phyloP scores from a whole-genome alignment of 345 rosid species.

The rapeseed (Brassica napus) region DNA sequence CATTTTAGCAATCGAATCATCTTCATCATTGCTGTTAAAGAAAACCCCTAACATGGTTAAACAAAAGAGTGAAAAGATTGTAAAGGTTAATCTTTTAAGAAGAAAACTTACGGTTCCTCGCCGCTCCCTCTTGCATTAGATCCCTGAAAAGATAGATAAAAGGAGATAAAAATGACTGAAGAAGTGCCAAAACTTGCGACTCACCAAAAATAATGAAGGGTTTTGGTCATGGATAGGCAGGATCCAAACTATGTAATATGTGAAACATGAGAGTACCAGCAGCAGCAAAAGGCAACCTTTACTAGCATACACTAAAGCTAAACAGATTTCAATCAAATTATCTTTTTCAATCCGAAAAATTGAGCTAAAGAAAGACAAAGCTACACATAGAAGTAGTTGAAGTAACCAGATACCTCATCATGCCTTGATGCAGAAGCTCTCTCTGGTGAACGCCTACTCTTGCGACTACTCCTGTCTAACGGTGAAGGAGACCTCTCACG shows the following conservation, averaged over 20 bases:
- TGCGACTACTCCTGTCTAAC: slow-evolving; percentile 39
- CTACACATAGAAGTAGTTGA: slow-evolving; percentile 26
- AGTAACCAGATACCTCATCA: slow-evolving; percentile 69
- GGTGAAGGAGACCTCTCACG: slow-evolving; percentile 65
- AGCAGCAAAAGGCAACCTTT: slow-evolving; percentile 9
- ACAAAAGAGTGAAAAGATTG: slow-evolving; percentile 15
- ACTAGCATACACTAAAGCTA: slow-evolving; percentile 17
- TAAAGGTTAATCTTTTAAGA: slow-evolving; percentile 10
- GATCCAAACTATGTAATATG: background rate
- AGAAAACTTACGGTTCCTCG: slow-evolving; percentile 41
- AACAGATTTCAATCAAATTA: slow-evolving; percentile 1
- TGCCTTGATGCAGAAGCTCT: slow-evolving; percentile 34
- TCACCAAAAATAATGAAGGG: background rate
- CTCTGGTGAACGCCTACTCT: slow-evolving; percentile 36
- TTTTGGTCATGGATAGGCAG: background rate
- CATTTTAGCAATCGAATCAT: slow-evolving; percentile 78
- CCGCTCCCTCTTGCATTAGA: slow-evolving; percentile 49
- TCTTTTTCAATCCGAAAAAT: slow-evolving; percentile 1
- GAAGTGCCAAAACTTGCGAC: slow-evolving; percentile 16
- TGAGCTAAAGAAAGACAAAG: background rate
- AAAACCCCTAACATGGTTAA: slow-evolving; percentile 33
- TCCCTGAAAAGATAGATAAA: slow-evolving; percentile 47
- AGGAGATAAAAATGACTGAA: slow-evolving; percentile 11
- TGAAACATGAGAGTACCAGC: background rate
- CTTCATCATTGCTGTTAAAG: slow-evolving; percentile 57